phyloP scores from a whole-genome alignment of 2,329 filamentous ascomycete species.

The Colletotrichum sp. region DNA sequence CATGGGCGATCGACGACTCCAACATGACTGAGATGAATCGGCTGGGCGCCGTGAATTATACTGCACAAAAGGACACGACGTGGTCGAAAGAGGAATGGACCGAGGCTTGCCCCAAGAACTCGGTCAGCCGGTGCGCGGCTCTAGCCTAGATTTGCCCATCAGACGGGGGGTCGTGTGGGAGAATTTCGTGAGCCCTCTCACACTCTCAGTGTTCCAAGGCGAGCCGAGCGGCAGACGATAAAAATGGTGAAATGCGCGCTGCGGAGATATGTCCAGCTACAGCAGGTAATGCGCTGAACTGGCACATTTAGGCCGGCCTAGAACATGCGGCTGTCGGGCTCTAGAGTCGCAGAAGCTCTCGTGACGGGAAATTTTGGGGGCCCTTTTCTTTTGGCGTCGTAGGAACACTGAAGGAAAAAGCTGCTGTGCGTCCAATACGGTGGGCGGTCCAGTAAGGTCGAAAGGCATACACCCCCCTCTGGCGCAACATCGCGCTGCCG shows the following conservation, averaged over 20 bases:
- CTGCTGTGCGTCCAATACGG: background rate
- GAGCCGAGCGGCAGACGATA: background rate
- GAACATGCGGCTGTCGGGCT: slow-evolving; percentile 18
- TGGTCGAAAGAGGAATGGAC: background rate
- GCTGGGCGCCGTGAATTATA: background rate
- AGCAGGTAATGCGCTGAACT: slow-evolving; percentile 10
- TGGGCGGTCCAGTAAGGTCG: background rate
- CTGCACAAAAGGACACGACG: background rate
- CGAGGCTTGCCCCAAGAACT: background rate
- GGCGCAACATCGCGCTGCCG: background rate
- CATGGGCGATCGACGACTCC: background rate
- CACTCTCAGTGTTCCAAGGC: background rate
- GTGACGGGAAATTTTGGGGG: slow-evolving; percentile 7
- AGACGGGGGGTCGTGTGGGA: background rate
- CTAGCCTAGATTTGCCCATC: background rate
- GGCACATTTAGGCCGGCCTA: slow-evolving; percentile 9
- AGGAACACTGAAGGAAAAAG: background rate
- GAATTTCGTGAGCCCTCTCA: background rate
- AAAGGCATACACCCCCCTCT: background rate
- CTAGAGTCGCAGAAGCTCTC: background rate
- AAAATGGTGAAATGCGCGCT: background rate
- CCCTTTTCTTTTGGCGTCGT: background rate
- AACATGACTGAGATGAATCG: background rate
- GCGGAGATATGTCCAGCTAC: slow-evolving; percentile 17
- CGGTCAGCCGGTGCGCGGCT: background rate